These are phyloP conservation scores for Medakamo hakoo DNA, from an alignment of 139 green algal genomes.

Conservation along the genomic window DNA sequence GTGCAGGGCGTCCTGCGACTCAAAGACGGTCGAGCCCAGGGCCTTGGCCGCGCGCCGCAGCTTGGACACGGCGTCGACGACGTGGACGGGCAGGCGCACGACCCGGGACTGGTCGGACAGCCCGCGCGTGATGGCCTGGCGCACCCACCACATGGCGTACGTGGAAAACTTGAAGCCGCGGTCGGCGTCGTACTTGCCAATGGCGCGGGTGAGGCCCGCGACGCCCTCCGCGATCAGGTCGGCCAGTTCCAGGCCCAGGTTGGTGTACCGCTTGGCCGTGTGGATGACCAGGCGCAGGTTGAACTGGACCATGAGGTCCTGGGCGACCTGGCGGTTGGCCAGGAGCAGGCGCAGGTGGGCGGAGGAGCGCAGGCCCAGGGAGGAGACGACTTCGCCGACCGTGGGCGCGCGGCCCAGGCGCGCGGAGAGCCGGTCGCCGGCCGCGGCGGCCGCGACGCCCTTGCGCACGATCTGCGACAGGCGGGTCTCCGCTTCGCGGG, in stretches of 20 bases:
- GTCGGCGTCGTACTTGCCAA: constrained; percentile 55
- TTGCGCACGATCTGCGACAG: constrained; percentile 12
- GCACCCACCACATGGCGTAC: constrained; percentile 78
- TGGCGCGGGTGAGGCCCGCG: constrained; percentile 29
- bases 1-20: too few species aligned
- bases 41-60: constrained; percentile 1
- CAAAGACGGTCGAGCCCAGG: too few species aligned
- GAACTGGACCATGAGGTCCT: constrained; percentile 17
- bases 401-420: neutral
- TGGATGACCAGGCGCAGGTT: constrained; percentile 20
- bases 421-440: constrained; percentile 1
- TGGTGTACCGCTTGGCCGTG: constrained; percentile 14
- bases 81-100: constrained; percentile 38
- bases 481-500: constrained; percentile 6
- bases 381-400: constrained; percentile 2
- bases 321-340: constrained; percentile 9
- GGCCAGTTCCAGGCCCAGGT: constrained; percentile 5
- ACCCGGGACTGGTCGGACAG: constrained; percentile 48
- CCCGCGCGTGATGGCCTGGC: constrained; percentile 50
- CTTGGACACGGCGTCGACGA: constrained; percentile 18
- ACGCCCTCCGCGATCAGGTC: constrained; percentile 30
- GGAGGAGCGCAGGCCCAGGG: constrained; percentile 5
- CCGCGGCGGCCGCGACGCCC: constrained; percentile 1
- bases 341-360: constrained; percentile 2
- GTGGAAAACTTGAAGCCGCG: constrained; percentile 70